Base-by-base conservation (phyloP, 306 rosid genomes). In the Cucurbita pepo region DNA sequence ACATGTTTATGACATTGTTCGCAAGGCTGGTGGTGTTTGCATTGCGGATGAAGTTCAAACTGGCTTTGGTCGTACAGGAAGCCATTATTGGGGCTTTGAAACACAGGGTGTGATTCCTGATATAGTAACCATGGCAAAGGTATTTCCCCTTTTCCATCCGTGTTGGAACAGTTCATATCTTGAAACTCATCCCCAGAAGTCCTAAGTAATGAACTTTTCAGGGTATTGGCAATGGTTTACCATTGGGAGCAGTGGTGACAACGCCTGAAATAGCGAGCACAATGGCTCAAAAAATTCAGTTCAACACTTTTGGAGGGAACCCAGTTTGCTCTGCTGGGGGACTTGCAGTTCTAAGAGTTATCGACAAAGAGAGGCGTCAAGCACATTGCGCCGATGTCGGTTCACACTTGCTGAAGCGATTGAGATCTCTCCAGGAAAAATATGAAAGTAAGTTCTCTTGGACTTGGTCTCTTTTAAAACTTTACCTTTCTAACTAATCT, bases 1-100 rank as follows among this genome's bases (percentile, higher is more conserved):
- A 81, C 81, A 77, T 45, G 96, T 84, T 56, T 93, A 93, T 73
- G 97, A 88, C 79, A 88, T 93, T 30, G 80, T 90, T 53, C 93
- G 48, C 81, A 88, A 87, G 81, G 96, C 96, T 11, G 96, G 98
- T 64, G 98, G 98, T 77, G 87, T 93, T 84, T 87, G 96, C 84
- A 93, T 93, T 65, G 98, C 98, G 2, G 98, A 90, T 84, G 97
- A 92, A 81, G 97, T 92, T n/a, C 97, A 92, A 80, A 92, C 96
- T 43, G 97, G 95, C 30, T 92, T 92, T 80, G 96, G 97, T 22
- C 97, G 93, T 55, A 92, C 90, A 5, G 97, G 95, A 79, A 88
- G 92, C 84, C 91, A 92, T 71, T 92, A 88, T 44, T 92, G 98
- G 98, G 98, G 97, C 67, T 93, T 93, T 60, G 87, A 90, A 76